Conservation (phyloP, 225 moss, liverwort and hornwort species). For the Straminergon stramineum region DNA sequence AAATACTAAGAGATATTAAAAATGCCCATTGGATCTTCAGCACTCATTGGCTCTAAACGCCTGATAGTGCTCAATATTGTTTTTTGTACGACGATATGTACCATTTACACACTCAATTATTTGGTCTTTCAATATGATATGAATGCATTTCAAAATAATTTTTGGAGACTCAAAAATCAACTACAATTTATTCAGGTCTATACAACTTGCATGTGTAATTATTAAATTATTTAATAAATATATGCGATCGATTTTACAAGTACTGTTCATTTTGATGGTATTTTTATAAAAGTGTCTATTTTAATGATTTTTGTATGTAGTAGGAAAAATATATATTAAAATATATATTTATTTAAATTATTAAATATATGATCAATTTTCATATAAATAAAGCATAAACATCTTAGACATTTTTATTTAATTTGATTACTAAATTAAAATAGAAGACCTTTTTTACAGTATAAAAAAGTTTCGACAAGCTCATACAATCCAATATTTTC, state of each 20-base stretch:
- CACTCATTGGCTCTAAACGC: not conserved
- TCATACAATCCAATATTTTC: not conserved
- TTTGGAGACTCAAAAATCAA: not conserved
- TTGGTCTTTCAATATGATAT: slow-evolving; percentile 3
- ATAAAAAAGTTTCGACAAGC: not conserved
- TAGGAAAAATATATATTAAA: not conserved
- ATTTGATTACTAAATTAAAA: not conserved
- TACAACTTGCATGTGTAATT: not conserved
- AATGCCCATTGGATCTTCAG: not conserved
- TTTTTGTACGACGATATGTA: not conserved
- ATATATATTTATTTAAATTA: too few species aligned
- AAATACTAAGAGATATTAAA: not conserved
- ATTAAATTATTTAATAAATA: too few species aligned
- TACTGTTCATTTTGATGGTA: not conserved
- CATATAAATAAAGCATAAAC: not conserved
- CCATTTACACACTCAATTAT: not conserved
- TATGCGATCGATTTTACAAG: not conserved
- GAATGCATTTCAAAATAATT: not conserved
- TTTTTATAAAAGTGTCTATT: not conserved
- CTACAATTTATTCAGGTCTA: not conserved
- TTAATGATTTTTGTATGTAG: not conserved
- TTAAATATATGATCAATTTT: too few species aligned
- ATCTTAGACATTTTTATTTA: not conserved
- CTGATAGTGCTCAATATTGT: not conserved
- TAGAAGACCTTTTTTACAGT: not conserved